Evolutionary conservation across 176 grass and related monocot genomes (phyloP), one percentile per base, ranked within the genome.

Genomic region (Stipa capillata): DNA sequence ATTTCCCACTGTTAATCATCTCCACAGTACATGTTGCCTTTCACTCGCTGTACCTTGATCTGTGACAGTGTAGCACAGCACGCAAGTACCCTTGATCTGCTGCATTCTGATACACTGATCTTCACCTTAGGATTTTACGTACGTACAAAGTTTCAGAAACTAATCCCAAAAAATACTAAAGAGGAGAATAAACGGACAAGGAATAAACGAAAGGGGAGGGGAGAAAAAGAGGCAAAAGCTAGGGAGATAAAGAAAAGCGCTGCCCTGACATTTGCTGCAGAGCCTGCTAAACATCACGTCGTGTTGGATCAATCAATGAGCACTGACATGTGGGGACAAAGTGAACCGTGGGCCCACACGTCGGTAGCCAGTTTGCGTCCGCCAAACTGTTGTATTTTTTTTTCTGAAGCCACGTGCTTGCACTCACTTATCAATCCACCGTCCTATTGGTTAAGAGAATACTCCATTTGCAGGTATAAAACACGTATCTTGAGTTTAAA

Each of bases 231-330:
- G 2, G 79, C 54, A 64, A 87, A 87, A 86, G 77, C 57, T 34
- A 33, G 20, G 16, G 59, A 28, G 79, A 27, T 43, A 66, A 76
- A 75, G 79, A 43, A 77, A 82, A 77, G 85, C 53, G 44, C 53
- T 24, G 60, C 20, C 18, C 76, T 80, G 86, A 75, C 81, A 80
- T 43, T 69, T 84, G 75, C 81, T 68, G 81, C 81, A 50, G 59
- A 24, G 41, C 68, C 81, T 88, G 68, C 41, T 42, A 35, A 80
- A 69, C 75, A 8, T 51, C 81, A 74, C 81, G 69, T 65, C 51
- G 25, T 88, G 86, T 51, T 84, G 81, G 59, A 20, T 50, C 69
- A 84, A 84, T 84, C 81, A 84, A 79, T 18, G 68, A 61, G 51
- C 0, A 8, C 69, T 84, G 81, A 80, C 76, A 49, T 59, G 76